Evolutionary conservation across 768 basidiomycete species (phyloP), one percentile per base, ranked within the genome.

Genomic region (Russula sp.): DNA sequence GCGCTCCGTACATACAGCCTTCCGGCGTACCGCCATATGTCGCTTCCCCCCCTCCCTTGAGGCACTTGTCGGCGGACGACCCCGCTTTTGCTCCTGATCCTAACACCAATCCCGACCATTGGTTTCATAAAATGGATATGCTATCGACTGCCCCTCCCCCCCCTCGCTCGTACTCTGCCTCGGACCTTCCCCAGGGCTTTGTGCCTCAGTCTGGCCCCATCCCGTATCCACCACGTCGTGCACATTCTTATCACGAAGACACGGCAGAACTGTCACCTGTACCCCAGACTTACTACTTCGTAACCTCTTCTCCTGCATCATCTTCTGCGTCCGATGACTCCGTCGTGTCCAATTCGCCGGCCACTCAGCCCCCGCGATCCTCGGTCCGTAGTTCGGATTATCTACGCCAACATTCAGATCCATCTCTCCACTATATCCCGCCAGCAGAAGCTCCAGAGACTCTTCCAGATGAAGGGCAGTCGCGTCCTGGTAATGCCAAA

Each of bases 41-140:
- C 14, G 22, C 5, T 16, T 64, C 65, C 4, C 61, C 65, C 22
- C 44, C 53, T 40, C 60, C 59, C 20, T 35, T 55, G 22, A 40
- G 58, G 49, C 57, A 32, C 47, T 62, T 51, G 6, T 42, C 63
- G 35, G 32, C 20, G 52, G 58, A 70, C 32, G 75, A 76, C 59
- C 74, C 73, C 39, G 75, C 74, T 13, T 76, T 76, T 68, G 72
- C 75, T 31, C 55, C 61, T 44, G 73, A 75, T 68, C 74, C 73
- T n/a, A 65, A 62, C 39, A 51, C 49, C 35, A 74, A 76, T 60
- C 74, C 71, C 7, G 61, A 73, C 52, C 70, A 73, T 27, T 63
- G 59, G 63, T 51, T 50, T 37, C 32, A 10, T 34, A 44, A 7
- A 5, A 31, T 20, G 47, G 52, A 60, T 49, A 34, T 13, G 32